Conservation (phyloP, 2,329 filamentous ascomycete genomes). For the Sclerotinia borealis region DNA sequence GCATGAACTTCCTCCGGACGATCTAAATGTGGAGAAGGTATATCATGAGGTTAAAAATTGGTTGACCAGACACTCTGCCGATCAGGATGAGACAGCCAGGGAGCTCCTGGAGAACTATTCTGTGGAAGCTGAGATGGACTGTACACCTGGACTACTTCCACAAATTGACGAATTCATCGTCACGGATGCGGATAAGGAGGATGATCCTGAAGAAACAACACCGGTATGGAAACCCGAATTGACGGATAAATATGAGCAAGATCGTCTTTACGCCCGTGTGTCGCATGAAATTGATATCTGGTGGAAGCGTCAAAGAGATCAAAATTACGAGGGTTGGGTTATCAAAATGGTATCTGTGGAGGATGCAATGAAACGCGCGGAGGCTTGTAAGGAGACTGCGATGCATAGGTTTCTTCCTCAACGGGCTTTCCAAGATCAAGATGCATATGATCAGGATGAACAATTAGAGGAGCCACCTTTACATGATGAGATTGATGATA, state of each 20-base stretch:
- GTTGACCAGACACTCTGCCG: conserved; percentile 51
- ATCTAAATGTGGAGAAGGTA: conserved; percentile 51
- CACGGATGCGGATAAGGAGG: conserved; percentile 9
- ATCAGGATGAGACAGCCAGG: conserved; percentile 50
- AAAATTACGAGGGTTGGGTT: conserved; percentile 54
- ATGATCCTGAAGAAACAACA: conserved; percentile 23
- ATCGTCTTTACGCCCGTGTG: conserved; percentile 52
- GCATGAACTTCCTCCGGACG: conserved; percentile 42
- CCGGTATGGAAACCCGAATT: conserved; percentile 37
- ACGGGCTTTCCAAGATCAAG: conserved; percentile 27
- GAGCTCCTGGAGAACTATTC: conserved; percentile 51
- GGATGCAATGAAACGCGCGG: conserved; percentile 50
- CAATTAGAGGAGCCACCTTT: conserved; percentile 40
- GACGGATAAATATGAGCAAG: conserved; percentile 52
- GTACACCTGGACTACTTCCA: conserved; percentile 32
- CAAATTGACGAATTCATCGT: neutral
- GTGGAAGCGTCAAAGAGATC: conserved; percentile 56
- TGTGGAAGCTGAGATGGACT: conserved; percentile 25
- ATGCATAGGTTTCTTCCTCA: conserved; percentile 42
- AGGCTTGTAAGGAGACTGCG: conserved; percentile 53
- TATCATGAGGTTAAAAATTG: conserved; percentile 56
- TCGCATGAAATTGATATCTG: conserved; percentile 60
- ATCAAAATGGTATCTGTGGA: conserved; percentile 55
- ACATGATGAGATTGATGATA: conserved; percentile 45
- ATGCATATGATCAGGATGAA: conserved; percentile 44